Evolutionary conservation across 106 monocot genomes (phyloP).

Genomic region (Dioscorea alata): DNA sequence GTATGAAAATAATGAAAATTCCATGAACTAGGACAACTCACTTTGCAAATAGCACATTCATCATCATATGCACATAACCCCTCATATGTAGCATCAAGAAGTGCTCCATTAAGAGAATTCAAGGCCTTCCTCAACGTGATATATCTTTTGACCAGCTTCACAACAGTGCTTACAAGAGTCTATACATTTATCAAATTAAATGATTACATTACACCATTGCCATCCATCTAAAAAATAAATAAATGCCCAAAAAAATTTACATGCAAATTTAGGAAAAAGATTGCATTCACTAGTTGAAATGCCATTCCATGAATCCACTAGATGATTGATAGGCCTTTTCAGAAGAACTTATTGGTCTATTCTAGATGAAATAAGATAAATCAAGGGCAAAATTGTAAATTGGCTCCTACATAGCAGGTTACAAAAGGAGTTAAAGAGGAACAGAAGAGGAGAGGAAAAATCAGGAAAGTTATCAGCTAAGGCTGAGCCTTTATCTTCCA

Average conservation of each 20-base stretch:
- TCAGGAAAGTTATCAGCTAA: too few relatives aligned
- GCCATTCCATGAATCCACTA: constrained; percentile 94
- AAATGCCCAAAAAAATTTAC: constrained; percentile 27
- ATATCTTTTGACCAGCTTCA: constrained; percentile 66
- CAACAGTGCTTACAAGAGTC: constrained; percentile 61
- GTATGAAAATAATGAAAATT: constrained; percentile 1
- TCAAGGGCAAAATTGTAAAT: too few relatives aligned
- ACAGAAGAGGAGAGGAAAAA: too few relatives aligned
- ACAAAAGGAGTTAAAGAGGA: too few relatives aligned
- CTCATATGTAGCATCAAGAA: constrained; percentile 88
- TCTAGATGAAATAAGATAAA: too few relatives aligned
- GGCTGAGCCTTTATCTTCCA: too few relatives aligned
- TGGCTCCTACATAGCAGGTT: too few relatives aligned
- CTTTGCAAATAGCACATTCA: constrained; percentile 98
- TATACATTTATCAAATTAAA: constrained; percentile 8
- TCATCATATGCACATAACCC: constrained; percentile 82
- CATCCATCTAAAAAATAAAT: not conserved
- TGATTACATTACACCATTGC: too few relatives aligned
- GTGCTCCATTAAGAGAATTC: constrained; percentile 69
- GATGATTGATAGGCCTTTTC: too few relatives aligned
- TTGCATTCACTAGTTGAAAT: constrained; percentile 80
- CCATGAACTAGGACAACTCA: constrained; percentile 22
- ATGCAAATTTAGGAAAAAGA: constrained; percentile 82
- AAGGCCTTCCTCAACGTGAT: constrained; percentile 76
- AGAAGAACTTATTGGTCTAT: too few relatives aligned